These are phyloP conservation scores for Saccharum spontaneum DNA, from an alignment of 176 grass and related monocot species.

Conservation along the genomic window DNA sequence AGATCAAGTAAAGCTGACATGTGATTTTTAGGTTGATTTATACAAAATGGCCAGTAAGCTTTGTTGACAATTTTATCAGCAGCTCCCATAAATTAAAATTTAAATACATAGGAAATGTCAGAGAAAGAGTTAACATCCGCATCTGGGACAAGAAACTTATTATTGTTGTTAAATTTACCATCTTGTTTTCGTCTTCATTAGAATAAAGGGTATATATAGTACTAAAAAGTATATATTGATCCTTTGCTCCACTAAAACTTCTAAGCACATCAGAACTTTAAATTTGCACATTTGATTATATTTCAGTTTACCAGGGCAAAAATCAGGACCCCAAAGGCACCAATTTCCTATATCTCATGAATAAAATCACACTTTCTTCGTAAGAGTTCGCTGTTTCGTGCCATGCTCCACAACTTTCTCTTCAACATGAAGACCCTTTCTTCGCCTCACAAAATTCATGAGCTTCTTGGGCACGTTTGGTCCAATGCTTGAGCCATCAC, in stretches of 20 bases:
- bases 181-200: not conserved
- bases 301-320: not conserved
- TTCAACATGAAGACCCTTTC: conserved; percentile 12
- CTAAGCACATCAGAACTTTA: not conserved
- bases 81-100: not conserved
- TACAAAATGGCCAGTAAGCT: not conserved
- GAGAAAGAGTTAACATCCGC: not conserved
- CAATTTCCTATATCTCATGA: not conserved
- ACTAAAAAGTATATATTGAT: not conserved
- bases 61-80: not conserved
- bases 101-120: not conserved
- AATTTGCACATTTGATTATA: not conserved
- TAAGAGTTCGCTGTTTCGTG: conserved; percentile 1
- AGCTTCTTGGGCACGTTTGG: conserved; percentile 85
- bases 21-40: not conserved
- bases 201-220: not conserved
- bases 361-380: not conserved
- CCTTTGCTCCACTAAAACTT: not conserved
- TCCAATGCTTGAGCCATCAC: conserved; percentile 77
- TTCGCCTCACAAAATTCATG: conserved; percentile 79
- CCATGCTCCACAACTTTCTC: conserved; percentile 7
- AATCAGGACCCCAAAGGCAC: not conserved
- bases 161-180: not conserved
- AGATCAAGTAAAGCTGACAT: not conserved
- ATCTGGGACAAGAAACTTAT: not conserved